Evolutionary conservation across 345 rosid genomes (phyloP).

Genomic region (Isatis tinctoria): DNA sequence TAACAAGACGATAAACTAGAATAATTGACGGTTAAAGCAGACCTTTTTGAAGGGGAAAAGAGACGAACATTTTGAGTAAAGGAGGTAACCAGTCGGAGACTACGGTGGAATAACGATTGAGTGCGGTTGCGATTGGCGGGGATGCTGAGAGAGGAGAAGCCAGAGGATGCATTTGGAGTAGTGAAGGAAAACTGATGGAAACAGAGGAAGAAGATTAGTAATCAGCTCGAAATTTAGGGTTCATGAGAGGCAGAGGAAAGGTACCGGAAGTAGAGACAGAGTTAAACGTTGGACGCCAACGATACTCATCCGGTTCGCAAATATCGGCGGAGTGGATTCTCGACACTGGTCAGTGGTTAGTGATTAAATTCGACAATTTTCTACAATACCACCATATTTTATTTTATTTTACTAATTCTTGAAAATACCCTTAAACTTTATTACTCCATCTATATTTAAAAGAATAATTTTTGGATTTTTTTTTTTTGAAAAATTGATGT

Average conservation of each 20-base stretch:
- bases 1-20: not conserved
- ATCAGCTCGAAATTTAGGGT: not conserved
- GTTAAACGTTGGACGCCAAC: slow-evolving; percentile 10
- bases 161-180: not conserved
- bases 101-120: not conserved
- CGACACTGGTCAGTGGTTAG: not conserved
- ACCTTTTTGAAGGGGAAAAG: not conserved
- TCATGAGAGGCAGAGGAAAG: not conserved
- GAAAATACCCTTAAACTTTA: too few relatives aligned
- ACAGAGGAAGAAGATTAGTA: not conserved
- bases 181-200: not conserved
- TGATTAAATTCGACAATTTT: not conserved
- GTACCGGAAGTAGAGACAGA: slow-evolving; percentile 15
- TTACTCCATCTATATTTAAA: too few relatives aligned
- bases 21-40: not conserved
- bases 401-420: too few relatives aligned
- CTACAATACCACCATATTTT: not conserved
- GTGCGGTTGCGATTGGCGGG: not conserved
- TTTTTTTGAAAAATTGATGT: too few relatives aligned
- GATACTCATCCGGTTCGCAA: slow-evolving; percentile 18
- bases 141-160: not conserved
- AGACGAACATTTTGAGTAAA: slow-evolving; percentile 1
- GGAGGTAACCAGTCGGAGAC: not conserved
- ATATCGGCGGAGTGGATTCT: not conserved
- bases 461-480: too few relatives aligned